Evolutionary conservation across 495 filamentous ascomycete species (phyloP).

Genomic region (Penicillium silybi): DNA sequence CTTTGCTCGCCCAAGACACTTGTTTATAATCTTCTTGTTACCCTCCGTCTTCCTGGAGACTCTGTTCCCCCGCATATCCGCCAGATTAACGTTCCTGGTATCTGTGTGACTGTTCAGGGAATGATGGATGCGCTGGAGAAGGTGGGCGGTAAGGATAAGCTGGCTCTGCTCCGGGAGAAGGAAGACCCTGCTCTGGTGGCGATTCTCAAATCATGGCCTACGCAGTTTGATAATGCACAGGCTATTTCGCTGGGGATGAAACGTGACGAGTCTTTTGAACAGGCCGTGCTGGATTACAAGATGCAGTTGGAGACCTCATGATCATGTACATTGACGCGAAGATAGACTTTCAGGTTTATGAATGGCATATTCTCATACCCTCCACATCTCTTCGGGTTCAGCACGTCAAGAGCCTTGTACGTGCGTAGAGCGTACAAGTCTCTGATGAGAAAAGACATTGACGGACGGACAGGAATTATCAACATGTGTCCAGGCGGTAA

Average conservation of each 20-base stretch:
- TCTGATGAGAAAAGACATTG: too few relatives aligned
- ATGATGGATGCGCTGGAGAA: slow-evolving; percentile 67
- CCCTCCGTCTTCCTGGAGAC: slow-evolving; percentile 48
- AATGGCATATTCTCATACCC: not conserved
- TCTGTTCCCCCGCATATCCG: slow-evolving; percentile 52
- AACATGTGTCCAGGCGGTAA: too few relatives aligned
- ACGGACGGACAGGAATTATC: too few relatives aligned
- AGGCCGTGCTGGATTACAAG: slow-evolving; percentile 53
- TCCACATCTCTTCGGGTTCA: not conserved
- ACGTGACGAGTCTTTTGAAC: slow-evolving; percentile 53
- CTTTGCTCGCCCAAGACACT: slow-evolving; percentile 60
- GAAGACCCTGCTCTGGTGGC: slow-evolving; percentile 55
- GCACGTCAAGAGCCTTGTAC: too few relatives aligned
- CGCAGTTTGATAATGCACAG: slow-evolving; percentile 58
- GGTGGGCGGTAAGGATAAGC: slow-evolving; percentile 62
- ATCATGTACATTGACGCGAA: slow-evolving; percentile 10
- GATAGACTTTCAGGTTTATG: not conserved
- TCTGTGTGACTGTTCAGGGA: slow-evolving; percentile 63
- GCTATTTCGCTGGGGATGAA: slow-evolving; percentile 55
- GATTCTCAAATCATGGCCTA: slow-evolving; percentile 67
- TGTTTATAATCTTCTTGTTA: slow-evolving; percentile 60
- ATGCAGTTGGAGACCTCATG: slow-evolving; percentile 25
- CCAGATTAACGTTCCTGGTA: slow-evolving; percentile 67
- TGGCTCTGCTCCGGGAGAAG: slow-evolving; percentile 57
- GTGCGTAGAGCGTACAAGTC: too few relatives aligned